Evolutionary conservation across 75 land plant species (phyloP), one percentile per base, ranked within the genome.

Genomic region (Picea glauca): DNA sequence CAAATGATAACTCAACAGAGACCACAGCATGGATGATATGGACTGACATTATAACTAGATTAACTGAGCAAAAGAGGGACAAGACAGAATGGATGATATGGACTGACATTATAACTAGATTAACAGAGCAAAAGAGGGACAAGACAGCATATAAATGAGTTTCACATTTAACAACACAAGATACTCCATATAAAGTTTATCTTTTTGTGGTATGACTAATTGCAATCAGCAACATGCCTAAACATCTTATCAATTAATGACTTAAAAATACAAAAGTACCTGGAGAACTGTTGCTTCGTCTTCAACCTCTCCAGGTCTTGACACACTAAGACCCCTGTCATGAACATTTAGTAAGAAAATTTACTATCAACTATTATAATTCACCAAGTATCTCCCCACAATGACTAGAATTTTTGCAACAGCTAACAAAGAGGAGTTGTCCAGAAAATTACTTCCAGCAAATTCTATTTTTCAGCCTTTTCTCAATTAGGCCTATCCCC

Each of bases 401-500:
- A 58, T 33, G 43, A 17, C 26, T 50, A 75, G 8, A 18, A 38
- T 66, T 21, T 18, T 33, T 35, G 73, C 21, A 63, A 13, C 63
- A 66, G 72, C 8, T 4, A 82, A 67, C 31, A 17, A 60, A 60
- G 26, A 57, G 17, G 12, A 67, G 58, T 31, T 80, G 5, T 20
- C 63, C 58, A 65, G n/a, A 63, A n/a, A 59, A 50, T 88, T 86
- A 94, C 96, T 85, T 92, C 94, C 94, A 92, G 56, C 88, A 81
- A 72, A 94, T 90, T 50, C 85, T 88, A 74, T 92, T 94, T 86
- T 92, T 94, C 84, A 89, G 79, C 40, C 81, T 87, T 75, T 94
- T 94, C 80, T 94, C 96, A 77, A 94, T 94, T 58, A 94, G 73
- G 6, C 91, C 94, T 78, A 94, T 87, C 73, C 96, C 96, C 80